Evolutionary conservation across 2,329 filamentous ascomycete species (phyloP).

Genomic region (Monilinia aucupariae): DNA sequence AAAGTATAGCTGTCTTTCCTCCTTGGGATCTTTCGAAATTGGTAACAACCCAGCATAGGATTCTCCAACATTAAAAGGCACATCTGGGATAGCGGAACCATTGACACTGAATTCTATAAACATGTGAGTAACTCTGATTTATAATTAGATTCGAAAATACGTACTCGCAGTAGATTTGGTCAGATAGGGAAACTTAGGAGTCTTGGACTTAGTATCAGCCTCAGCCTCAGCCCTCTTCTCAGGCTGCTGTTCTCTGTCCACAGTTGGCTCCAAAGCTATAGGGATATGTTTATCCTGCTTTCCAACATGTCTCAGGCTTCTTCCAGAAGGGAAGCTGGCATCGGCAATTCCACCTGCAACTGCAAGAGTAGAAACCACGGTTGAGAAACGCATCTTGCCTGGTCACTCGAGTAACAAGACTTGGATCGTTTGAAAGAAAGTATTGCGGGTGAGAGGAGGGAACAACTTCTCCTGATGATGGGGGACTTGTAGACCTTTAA

Average conservation of each 20-base stretch:
- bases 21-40: slow-evolving; percentile 46
- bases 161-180: slow-evolving; percentile 17
- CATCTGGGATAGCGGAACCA: slow-evolving; percentile 47
- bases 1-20: slow-evolving; percentile 53
- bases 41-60: slow-evolving; percentile 59
- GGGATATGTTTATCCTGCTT: slow-evolving; percentile 7
- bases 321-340: slow-evolving; percentile 9
- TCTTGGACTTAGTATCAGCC: too few species aligned
- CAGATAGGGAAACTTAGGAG: slow-evolving; percentile 5
- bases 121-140: not conserved
- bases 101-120: slow-evolving; percentile 14
- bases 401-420: slow-evolving; percentile 2
- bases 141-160: not conserved
- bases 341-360: slow-evolving; percentile 15
- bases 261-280: not conserved
- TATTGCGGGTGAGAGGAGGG: not conserved
- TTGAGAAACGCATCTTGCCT: slow-evolving; percentile 19
- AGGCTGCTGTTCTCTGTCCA: not conserved
- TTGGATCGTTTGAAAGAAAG: slow-evolving; percentile 7
- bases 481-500: slow-evolving; percentile 7
- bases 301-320: slow-evolving; percentile 17
- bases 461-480: not conserved
- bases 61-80: slow-evolving; percentile 63
- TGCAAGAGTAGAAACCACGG: slow-evolving; percentile 11
- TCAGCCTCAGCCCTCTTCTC: slow-evolving; percentile 5